A percentile compares a stretch with the other conserved stretches of the same genome.
phyloP scores from a whole-genome alignment of 202 grass and related monocot species.

The Setaria viridis region DNA sequence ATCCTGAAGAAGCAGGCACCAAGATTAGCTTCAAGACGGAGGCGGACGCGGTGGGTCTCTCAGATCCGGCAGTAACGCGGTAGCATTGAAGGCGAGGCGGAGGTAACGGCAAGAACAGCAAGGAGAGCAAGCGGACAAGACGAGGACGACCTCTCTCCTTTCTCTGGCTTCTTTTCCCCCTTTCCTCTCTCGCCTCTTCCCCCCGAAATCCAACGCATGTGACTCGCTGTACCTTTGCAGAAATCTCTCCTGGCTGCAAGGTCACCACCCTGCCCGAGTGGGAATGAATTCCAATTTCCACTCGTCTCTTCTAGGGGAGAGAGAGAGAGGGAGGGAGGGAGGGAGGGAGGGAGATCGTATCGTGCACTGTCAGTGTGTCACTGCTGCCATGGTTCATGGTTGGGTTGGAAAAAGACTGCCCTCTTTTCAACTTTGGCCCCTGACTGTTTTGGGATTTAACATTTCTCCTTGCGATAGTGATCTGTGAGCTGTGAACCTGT shows the following conservation, averaged over 20 bases:
- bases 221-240: slow-evolving; percentile 36
- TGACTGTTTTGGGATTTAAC: neutral
- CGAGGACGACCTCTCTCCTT: slow-evolving; percentile 1
- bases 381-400: neutral
- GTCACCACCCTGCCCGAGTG: slow-evolving; percentile 18
- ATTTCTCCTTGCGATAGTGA: neutral
- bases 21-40: slow-evolving; percentile 7
- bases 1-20: neutral
- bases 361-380: neutral
- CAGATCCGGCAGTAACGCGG: slow-evolving; percentile 70
- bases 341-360: no score
- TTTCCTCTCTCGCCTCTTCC: no score
- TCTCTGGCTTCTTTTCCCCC: neutral
- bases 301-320: neutral
- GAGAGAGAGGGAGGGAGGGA: neutral
- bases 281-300: slow-evolving; percentile 22
- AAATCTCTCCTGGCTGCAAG: slow-evolving; percentile 24
- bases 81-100: slow-evolving; percentile 47
- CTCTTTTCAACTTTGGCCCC: slow-evolving; percentile 7
- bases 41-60: slow-evolving; percentile 24
- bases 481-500: neutral
- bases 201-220: slow-evolving; percentile 36
- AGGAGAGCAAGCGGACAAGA: slow-evolving; percentile 33
- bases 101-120: slow-evolving; percentile 50
- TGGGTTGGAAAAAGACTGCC: slow-evolving; percentile 16